A percentile compares a stretch with the other conserved stretches of the same genome.
These are phyloP conservation scores for Aspergillus pseudoterreus DNA, from an alignment of 2,329 filamentous ascomycete genomes.

Conservation along the genomic window DNA sequence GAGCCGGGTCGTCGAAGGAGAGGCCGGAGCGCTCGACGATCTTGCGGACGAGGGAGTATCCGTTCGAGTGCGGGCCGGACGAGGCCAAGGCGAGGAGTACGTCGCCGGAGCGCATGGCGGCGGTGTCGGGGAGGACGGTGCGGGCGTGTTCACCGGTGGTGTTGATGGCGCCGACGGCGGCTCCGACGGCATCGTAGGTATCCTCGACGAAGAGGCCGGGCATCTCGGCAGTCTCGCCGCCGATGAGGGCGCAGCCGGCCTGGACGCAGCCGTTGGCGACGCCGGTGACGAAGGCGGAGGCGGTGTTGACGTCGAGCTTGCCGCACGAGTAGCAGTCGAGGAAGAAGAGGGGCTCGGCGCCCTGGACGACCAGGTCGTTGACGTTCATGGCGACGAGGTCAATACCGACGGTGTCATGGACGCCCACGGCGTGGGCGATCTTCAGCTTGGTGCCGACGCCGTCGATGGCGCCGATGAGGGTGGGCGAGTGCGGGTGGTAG, in stretches of 20 bases:
- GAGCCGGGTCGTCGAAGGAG: conserved; percentile 66
- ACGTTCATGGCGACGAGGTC: conserved; percentile 99
- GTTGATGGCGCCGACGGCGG: conserved; percentile 78
- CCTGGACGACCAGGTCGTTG: conserved; percentile 94
- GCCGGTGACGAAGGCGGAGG: conserved; percentile 83
- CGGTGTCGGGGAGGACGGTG: conserved; percentile 69
- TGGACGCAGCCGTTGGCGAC: conserved; percentile 83
- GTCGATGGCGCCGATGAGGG: conserved; percentile 90
- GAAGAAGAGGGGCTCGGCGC: conserved; percentile 92
- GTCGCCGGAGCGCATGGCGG: conserved; percentile 76
- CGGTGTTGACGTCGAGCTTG: conserved; percentile 72
- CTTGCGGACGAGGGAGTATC: conserved; percentile 92
- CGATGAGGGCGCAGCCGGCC: conserved; percentile 85
- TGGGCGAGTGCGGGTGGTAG: conserved; percentile 71
- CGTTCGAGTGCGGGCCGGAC: conserved; percentile 89
- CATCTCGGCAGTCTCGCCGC: conserved; percentile 98
- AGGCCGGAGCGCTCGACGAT: conserved; percentile 74
- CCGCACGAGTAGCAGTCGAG: conserved; percentile 97
- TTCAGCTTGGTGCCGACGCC: conserved; percentile 96
- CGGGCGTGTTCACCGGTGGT: conserved; percentile 49
- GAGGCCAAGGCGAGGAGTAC: conserved; percentile 81
- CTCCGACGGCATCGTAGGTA: conserved; percentile 90
- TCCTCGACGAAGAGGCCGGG: conserved; percentile 85
- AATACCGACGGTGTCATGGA: conserved; percentile 92
- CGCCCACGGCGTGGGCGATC: conserved; percentile 83